phyloP scores from a whole-genome alignment of 2,329 filamentous ascomycete species.

The Claviceps digitariae region DNA sequence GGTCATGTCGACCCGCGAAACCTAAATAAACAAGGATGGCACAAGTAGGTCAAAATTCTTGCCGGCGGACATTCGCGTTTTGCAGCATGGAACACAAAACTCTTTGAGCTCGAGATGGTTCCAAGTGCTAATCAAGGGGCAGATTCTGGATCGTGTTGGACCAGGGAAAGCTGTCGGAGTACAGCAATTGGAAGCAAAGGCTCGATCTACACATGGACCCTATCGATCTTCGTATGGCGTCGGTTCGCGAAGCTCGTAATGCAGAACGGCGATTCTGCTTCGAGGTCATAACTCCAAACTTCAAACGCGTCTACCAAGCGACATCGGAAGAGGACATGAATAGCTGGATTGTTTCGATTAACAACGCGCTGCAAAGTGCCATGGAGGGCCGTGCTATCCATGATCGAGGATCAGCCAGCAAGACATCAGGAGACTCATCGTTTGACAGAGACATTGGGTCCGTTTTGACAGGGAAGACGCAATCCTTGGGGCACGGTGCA shows the following conservation, averaged over 20 bases:
- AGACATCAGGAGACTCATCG: constrained; percentile 34
- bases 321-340: constrained; percentile 98
- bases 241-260: constrained; percentile 87
- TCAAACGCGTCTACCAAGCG: constrained; percentile 91
- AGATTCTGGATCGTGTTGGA: constrained; percentile 99
- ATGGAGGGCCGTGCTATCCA: constrained; percentile 65
- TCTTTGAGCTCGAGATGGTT: background rate
- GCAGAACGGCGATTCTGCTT: constrained; percentile 94
- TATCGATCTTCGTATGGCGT: constrained; percentile 92
- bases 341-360: constrained; percentile 91
- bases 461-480: constrained; percentile 82
- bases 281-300: constrained; percentile 94
- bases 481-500: constrained; percentile 45
- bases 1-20: constrained; percentile 92
- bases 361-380: constrained; percentile 91
- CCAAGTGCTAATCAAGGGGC: background rate
- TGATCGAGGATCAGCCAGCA: constrained; percentile 32
- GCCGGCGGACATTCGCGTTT: background rate
- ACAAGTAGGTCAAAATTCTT: constrained; percentile 58
- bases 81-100: background rate
- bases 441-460: constrained; percentile 80
- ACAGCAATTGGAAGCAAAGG: constrained; percentile 98
- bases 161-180: constrained; percentile 91
- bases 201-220: constrained; percentile 96
- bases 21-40: constrained; percentile 95